Conservation (phyloP, 1,139 yeast species). For the Starmera stellimalicola region DNA sequence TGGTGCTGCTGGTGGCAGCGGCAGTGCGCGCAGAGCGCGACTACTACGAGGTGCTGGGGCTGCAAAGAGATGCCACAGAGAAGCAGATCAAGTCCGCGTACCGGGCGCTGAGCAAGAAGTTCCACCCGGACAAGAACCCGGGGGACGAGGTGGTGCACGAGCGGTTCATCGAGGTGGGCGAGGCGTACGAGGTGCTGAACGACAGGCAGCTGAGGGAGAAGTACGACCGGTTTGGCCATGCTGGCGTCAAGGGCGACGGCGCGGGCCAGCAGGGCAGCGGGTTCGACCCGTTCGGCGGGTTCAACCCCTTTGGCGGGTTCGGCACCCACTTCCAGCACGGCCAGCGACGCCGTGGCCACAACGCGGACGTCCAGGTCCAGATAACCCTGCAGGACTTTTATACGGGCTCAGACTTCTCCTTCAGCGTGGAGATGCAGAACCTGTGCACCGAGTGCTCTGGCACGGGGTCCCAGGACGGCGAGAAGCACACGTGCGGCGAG, state of each 20-base stretch:
- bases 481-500: conserved; percentile 48
- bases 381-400: conserved; percentile 59
- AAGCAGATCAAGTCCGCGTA: conserved; percentile 84
- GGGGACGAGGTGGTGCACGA: conserved; percentile 76
- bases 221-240: conserved; percentile 79
- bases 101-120: conserved; percentile 72
- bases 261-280: conserved; percentile 27
- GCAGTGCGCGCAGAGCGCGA: conserved; percentile 19
- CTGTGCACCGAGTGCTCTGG: conserved; percentile 75
- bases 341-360: conserved; percentile 54
- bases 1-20: no score
- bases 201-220: conserved; percentile 62
- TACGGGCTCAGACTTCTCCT: conserved; percentile 53
- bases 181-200: conserved; percentile 82
- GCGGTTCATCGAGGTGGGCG: conserved; percentile 83
- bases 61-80: conserved; percentile 59
- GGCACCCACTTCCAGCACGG: conserved; percentile 22
- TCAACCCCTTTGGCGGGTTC: conserved; percentile 24
- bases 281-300: conserved; percentile 21
- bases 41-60: conserved; percentile 51
- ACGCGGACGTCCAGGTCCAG: conserved; percentile 47
- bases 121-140: conserved; percentile 91
- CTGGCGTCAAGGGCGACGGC: conserved; percentile 51
- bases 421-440: conserved; percentile 62
- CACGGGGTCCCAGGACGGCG: conserved; percentile 74